These are phyloP conservation scores for Nadsonia commutata DNA, from an alignment of 1,139 yeast genomes.

Conservation along the genomic window DNA sequence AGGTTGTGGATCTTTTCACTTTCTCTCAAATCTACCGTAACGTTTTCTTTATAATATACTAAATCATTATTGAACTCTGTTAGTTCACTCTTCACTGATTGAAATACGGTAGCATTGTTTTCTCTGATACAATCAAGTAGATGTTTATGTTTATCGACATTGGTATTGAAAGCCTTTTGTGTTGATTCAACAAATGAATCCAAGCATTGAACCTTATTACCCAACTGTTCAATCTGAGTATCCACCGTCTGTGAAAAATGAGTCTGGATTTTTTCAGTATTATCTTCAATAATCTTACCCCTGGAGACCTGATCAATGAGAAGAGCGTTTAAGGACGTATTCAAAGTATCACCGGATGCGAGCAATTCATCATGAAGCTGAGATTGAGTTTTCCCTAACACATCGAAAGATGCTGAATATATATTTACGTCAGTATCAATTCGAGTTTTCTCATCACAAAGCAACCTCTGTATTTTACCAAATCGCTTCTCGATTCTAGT, in stretches of 20 bases:
- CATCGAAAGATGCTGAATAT: neutral
- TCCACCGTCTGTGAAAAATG: neutral
- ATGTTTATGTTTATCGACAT: neutral
- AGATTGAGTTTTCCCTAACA: neutral
- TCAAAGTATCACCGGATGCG: neutral
- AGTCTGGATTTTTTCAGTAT: neutral
- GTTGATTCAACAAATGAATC: neutral
- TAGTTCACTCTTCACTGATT: neutral
- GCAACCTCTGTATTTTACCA: neutral
- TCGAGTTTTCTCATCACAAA: neutral
- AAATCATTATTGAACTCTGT: neutral
- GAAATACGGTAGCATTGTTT: neutral
- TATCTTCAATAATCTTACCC: neutral
- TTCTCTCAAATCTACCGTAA: neutral
- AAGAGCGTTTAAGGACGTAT: neutral
- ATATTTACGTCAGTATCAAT: neutral
- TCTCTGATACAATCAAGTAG: neutral
- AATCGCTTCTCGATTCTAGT: neutral
- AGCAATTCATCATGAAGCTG: neutral
- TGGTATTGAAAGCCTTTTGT: neutral
- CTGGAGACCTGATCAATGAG: neutral
- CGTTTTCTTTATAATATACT: neutral
- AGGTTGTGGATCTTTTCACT: neutral
- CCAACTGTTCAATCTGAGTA: neutral
- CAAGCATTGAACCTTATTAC: neutral